Conservation (phyloP, 257 asterid species). For the Gynochthodes officinalis region DNA sequence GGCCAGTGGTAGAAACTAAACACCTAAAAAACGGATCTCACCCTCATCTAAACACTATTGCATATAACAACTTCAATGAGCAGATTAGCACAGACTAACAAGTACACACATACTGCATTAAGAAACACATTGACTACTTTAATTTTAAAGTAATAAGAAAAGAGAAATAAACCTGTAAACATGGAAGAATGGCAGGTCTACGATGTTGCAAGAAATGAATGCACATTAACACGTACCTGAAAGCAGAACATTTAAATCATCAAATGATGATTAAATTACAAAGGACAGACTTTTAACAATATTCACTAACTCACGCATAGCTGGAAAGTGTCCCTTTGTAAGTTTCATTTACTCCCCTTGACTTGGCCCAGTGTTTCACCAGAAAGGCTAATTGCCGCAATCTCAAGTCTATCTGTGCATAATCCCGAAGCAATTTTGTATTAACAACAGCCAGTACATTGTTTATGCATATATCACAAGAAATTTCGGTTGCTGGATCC, state of each 20-base stretch:
- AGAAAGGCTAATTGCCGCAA: slow-evolving; percentile 87
- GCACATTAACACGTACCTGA: slow-evolving; percentile 98
- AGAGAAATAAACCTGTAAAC: slow-evolving; percentile 70
- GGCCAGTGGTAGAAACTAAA: background rate
- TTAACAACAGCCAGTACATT: slow-evolving; percentile 86
- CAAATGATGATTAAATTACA: background rate
- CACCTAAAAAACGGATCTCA: background rate
- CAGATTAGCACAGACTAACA: background rate
- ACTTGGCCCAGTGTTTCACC: slow-evolving; percentile 97
- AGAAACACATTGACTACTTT: background rate
- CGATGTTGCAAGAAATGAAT: slow-evolving; percentile 95
- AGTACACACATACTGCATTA: background rate
- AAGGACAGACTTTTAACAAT: background rate
- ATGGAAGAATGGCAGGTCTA: slow-evolving; percentile 91
- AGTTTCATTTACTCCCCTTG: slow-evolving; percentile 84
- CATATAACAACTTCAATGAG: background rate
- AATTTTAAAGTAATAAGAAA: background rate
- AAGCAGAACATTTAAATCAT: slow-evolving; percentile 26
- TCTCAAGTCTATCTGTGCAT: slow-evolving; percentile 75
- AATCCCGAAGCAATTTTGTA: slow-evolving; percentile 87
- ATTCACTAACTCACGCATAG: slow-evolving; percentile 75
- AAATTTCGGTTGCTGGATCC: slow-evolving; percentile 90
- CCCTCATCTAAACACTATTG: background rate
- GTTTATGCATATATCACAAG: slow-evolving; percentile 90
- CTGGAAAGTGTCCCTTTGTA: slow-evolving; percentile 96